phyloP scores from a whole-genome alignment of 495 filamentous ascomycete genomes.

The Parachaetomium inaequale region DNA sequence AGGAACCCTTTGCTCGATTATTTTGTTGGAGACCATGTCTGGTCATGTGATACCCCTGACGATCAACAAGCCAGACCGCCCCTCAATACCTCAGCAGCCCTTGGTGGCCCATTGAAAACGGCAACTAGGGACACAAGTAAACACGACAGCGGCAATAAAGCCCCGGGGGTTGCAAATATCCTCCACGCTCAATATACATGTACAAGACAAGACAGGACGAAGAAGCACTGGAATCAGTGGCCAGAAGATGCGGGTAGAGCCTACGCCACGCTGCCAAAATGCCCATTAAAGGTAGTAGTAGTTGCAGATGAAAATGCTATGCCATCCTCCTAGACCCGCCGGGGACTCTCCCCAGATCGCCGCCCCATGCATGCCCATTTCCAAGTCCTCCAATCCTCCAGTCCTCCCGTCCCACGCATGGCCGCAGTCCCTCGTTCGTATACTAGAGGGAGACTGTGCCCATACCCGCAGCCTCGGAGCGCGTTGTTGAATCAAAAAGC shows the following conservation, averaged over 20 bases:
- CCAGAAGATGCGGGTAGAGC: not conserved
- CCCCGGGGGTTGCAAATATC: not conserved
- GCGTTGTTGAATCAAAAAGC: slow-evolving; percentile 23
- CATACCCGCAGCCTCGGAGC: not conserved
- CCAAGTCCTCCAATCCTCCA: not conserved
- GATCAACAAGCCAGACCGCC: not conserved
- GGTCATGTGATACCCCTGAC: slow-evolving; percentile 5
- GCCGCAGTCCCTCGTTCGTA: not conserved
- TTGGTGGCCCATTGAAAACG: not conserved
- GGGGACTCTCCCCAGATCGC: not conserved
- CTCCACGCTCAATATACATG: not conserved
- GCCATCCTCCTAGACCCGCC: not conserved
- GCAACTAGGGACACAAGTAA: not conserved
- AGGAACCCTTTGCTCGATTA: not conserved
- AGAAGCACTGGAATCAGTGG: not conserved
- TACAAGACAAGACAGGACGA: not conserved
- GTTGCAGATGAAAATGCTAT: slow-evolving; percentile 16
- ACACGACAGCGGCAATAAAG: not conserved
- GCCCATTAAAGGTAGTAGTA: slow-evolving; percentile 24
- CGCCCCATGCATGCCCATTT: not conserved
- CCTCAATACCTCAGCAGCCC: too few species aligned
- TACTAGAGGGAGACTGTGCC: not conserved
- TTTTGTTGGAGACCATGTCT: not conserved
- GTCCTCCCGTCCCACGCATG: too few species aligned
- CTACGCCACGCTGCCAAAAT: slow-evolving; percentile 24